phyloP scores from a whole-genome alignment of 768 basidiomycete species.

The Leccinum aurantiacum region DNA sequence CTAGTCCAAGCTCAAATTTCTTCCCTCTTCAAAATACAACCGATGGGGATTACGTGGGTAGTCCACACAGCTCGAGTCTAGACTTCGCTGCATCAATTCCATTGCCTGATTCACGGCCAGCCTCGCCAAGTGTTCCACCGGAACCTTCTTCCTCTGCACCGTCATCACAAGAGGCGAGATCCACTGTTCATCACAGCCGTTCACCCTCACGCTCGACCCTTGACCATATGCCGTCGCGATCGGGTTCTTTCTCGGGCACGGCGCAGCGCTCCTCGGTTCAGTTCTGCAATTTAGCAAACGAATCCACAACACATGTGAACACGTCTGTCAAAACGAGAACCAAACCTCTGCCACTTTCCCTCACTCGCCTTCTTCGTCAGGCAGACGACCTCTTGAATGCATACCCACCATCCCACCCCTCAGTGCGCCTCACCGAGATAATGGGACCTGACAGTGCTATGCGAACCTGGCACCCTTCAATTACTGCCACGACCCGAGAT shows the following conservation, averaged over 20 bases:
- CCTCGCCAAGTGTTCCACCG: conserved; percentile 7
- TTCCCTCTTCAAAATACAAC: neutral
- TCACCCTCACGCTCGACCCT: neutral
- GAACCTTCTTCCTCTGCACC: neutral
- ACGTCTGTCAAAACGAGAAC: conserved; percentile 12
- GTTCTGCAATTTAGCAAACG: neutral
- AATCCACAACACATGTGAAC: conserved; percentile 4
- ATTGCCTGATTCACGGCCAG: conserved; percentile 21
- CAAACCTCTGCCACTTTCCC: conserved; percentile 35
- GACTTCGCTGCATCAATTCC: conserved; percentile 19
- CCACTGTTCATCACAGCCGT: neutral
- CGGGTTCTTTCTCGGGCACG: conserved; percentile 10
- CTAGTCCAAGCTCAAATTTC: neutral
- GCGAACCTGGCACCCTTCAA: conserved; percentile 57
- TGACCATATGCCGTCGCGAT: neutral
- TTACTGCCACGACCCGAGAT: conserved; percentile 11
- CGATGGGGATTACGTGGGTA: neutral
- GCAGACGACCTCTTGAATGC: conserved; percentile 58
- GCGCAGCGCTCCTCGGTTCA: neutral
- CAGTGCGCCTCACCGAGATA: conserved; percentile 52
- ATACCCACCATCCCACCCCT: conserved; percentile 62
- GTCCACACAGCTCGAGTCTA: neutral
- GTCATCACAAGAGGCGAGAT: conserved; percentile 1
- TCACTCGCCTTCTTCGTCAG: conserved; percentile 51
- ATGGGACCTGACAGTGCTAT: conserved; percentile 80